Conservation (phyloP, 2,329 filamentous ascomycete genomes). For the Beauveria scarabaeidicola region DNA sequence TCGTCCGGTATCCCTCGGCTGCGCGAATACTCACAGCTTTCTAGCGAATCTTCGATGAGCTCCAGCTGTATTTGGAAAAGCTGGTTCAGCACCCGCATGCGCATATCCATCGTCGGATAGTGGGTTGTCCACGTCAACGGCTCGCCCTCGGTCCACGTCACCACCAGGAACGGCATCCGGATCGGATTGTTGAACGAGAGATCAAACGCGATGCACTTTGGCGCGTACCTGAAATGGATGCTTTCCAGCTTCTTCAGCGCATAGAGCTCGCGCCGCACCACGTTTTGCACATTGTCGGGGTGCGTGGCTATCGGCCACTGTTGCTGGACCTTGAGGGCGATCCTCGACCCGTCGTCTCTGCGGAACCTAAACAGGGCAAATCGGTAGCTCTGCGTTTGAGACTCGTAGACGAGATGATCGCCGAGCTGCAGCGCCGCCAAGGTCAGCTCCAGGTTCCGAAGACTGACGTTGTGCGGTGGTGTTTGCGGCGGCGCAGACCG, state of each 20-base stretch:
- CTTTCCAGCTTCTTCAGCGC: not conserved
- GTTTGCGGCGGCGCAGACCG: not conserved
- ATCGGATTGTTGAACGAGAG: not conserved
- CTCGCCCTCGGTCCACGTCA: not conserved
- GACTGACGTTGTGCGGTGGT: not conserved
- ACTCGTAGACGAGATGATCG: not conserved
- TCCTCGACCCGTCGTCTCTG: not conserved
- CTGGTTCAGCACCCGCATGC: not conserved
- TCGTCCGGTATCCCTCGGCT: not conserved
- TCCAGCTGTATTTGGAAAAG: not conserved
- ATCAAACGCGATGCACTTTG: not conserved
- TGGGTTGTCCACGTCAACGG: not conserved
- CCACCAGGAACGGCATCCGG: not conserved
- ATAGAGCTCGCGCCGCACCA: not conserved
- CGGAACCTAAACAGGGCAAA: not conserved
- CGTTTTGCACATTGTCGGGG: not conserved
- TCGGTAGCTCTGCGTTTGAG: not conserved
- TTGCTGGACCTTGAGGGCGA: not conserved
- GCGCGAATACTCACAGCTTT: not conserved
- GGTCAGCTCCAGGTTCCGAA: not conserved
- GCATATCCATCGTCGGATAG: not conserved
- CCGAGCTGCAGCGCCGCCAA: not conserved
- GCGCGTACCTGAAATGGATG: not conserved
- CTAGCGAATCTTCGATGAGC: not conserved
- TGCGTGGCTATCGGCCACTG: not conserved